These are phyloP conservation scores for Cytospora piceae DNA, from an alignment of 2,329 filamentous ascomycete genomes.

Conservation along the genomic window DNA sequence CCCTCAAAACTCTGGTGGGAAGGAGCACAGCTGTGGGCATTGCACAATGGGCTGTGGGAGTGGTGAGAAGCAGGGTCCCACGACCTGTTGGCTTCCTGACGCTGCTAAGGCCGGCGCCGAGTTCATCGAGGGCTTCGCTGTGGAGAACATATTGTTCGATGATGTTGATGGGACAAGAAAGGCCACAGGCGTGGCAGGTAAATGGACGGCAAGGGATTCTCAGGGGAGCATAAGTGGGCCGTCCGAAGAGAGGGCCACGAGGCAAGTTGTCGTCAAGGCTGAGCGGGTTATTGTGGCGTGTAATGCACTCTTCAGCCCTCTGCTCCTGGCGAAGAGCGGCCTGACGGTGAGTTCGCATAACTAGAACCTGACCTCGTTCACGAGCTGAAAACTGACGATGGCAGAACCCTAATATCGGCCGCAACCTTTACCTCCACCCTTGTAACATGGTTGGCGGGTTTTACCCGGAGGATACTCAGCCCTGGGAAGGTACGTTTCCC, in stretches of 20 bases:
- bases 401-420: constrained; percentile 74
- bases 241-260: constrained; percentile 50
- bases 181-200: constrained; percentile 73
- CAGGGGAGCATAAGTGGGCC: constrained; percentile 59
- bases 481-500: constrained; percentile 68
- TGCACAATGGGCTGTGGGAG: constrained; percentile 66
- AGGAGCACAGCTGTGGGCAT: constrained; percentile 73
- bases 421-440: constrained; percentile 78
- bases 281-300: constrained; percentile 80
- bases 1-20: constrained; percentile 78
- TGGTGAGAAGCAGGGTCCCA: constrained; percentile 78
- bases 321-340: constrained; percentile 77
- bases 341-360: constrained; percentile 56
- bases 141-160: constrained; percentile 72
- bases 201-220: constrained; percentile 73
- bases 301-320: constrained; percentile 76
- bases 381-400: constrained; percentile 16
- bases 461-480: constrained; percentile 71
- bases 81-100: constrained; percentile 76
- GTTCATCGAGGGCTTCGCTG: constrained; percentile 83
- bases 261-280: constrained; percentile 73
- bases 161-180: constrained; percentile 51
- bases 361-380: no score
- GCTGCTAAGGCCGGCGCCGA: constrained; percentile 75
- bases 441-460: constrained; percentile 59